phyloP scores from a whole-genome alignment of 2,329 filamentous ascomycete genomes.

The Venturia asperata region DNA sequence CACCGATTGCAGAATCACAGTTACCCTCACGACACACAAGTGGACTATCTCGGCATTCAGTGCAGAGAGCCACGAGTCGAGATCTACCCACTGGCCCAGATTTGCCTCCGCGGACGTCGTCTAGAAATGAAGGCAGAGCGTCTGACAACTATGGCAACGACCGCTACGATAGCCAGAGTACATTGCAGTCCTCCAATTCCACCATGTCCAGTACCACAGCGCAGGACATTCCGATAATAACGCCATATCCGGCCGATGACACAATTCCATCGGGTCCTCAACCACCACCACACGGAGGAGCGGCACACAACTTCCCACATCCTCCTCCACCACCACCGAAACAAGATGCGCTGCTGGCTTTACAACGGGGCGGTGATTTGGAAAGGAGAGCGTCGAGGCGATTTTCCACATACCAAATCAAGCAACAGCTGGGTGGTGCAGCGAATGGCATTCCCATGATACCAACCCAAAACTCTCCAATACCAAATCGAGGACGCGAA shows the following conservation, averaged over 20 bases:
- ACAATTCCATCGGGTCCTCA: slow-evolving; percentile 37
- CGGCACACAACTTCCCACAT: slow-evolving; percentile 48
- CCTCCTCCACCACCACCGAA: slow-evolving; percentile 73
- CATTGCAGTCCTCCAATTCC: slow-evolving; percentile 42
- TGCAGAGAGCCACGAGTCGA: slow-evolving; percentile 35
- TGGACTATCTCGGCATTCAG: slow-evolving; percentile 32
- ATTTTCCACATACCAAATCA: slow-evolving; percentile 95
- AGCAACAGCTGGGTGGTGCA: slow-evolving; percentile 78
- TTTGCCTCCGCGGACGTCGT: slow-evolving; percentile 43
- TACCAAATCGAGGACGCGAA: slow-evolving; percentile 80
- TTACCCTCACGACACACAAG: slow-evolving; percentile 33
- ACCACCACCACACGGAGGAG: slow-evolving; percentile 31
- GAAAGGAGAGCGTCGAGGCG: slow-evolving; percentile 86
- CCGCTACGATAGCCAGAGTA: slow-evolving; percentile 27
- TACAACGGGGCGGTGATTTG: slow-evolving; percentile 86
- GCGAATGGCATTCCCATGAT: slow-evolving; percentile 80
- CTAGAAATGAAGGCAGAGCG: slow-evolving; percentile 35
- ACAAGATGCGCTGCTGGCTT: slow-evolving; percentile 80
- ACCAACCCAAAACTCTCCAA: slow-evolving; percentile 71
- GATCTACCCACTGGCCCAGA: slow-evolving; percentile 36
- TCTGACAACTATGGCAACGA: slow-evolving; percentile 30
- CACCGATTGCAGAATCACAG: slow-evolving; percentile 28
- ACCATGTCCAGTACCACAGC: slow-evolving; percentile 65
- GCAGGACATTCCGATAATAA: slow-evolving; percentile 68
- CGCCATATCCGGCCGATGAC: slow-evolving; percentile 62